Base-by-base conservation (phyloP, 768 basidiomycete species). In the Pleurotus pulmonarius region DNA sequence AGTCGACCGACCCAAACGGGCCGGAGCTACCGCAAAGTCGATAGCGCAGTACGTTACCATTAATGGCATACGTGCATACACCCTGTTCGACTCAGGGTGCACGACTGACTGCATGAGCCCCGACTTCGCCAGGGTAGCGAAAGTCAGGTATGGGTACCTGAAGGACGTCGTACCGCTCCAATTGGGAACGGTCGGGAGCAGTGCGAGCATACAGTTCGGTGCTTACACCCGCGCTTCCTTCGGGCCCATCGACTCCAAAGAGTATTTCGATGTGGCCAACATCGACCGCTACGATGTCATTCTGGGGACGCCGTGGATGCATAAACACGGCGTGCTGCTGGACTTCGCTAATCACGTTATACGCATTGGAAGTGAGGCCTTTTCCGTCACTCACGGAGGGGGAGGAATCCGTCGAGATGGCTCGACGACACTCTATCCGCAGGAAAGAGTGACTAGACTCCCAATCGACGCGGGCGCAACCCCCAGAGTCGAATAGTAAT, bases 271-370 rank as follows among this genome's bases (percentile, higher is more conserved):
- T 51, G 57, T 76, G 3, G 65, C 61, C 0, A 76, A 76, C 39
- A 61, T 75, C 9, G 70, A 74, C 48, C 57, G 56, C 3, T 76
- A 75, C 54, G 69, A 75, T 29, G 56, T 67, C 47, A 67, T 77
- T 0, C 60, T 77, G 0, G 71, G 75, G 0, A 71, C 65, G 3
- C 69, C 69, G 2, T 76, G 72, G 45, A 68, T 74, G 49, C 0
- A 47, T 56, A 16, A 59, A 70, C 45, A 53, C 57, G 5, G 66
- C 68, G 0, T 0, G 2, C 7, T 7, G 26, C 54, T 73, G 2
- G 65, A 72, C 51, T 69, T 73, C 37, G 56, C 52, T 1, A 47
- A 38, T 3, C 11, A 12, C 2, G 13, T 2, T 1, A 39, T 53
- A 1, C 25, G 37, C 4, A 40, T 53, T 9, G 51, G n/a, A n/a